Evolutionary conservation across 306 rosid genomes (phyloP).

Genomic region (Sindora glabra): DNA sequence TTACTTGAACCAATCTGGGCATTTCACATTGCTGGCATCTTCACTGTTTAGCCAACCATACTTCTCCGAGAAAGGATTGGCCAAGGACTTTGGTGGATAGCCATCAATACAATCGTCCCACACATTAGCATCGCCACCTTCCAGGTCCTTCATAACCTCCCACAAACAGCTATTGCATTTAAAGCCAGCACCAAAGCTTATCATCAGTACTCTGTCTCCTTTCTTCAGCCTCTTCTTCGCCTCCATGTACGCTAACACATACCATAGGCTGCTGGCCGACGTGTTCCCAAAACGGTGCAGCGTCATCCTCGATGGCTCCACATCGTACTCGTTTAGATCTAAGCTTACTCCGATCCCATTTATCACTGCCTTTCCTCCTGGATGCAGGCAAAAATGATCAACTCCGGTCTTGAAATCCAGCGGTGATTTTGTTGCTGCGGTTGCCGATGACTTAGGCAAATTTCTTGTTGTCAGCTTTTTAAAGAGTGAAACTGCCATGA

Average conservation of each 20-base stretch:
- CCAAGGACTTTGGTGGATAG: slow-evolving; percentile 64
- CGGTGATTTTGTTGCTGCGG: slow-evolving; percentile 23
- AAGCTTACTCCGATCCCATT: slow-evolving; percentile 72
- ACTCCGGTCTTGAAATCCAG: slow-evolving; percentile 58
- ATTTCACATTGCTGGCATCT: slow-evolving; percentile 42
- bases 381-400: slow-evolving; percentile 78
- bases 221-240: slow-evolving; percentile 72
- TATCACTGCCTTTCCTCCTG: slow-evolving; percentile 89
- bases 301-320: slow-evolving; percentile 92
- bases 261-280: slow-evolving; percentile 84
- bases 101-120: slow-evolving; percentile 63
- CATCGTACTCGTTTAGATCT: slow-evolving; percentile 47
- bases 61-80: slow-evolving; percentile 77
- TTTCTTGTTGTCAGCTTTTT: slow-evolving; percentile 17
- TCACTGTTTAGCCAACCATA: slow-evolving; percentile 71
- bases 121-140: slow-evolving; percentile 44
- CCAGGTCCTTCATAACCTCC: slow-evolving; percentile 68
- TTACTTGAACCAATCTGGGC: slow-evolving; percentile 7
- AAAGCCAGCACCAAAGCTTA: slow-evolving; percentile 94
- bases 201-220: slow-evolving; percentile 64
- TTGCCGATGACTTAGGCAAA: background rate
- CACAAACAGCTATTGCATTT: slow-evolving; percentile 87
- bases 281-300: slow-evolving; percentile 88
- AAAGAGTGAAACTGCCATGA: slow-evolving; percentile 18
- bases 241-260: slow-evolving; percentile 86